A percentile compares a stretch with the other conserved stretches of the same genome.
Evolutionary conservation across 2,329 filamentous ascomycete genomes (phyloP).

Genomic region (Amauroascus verrucosus): DNA sequence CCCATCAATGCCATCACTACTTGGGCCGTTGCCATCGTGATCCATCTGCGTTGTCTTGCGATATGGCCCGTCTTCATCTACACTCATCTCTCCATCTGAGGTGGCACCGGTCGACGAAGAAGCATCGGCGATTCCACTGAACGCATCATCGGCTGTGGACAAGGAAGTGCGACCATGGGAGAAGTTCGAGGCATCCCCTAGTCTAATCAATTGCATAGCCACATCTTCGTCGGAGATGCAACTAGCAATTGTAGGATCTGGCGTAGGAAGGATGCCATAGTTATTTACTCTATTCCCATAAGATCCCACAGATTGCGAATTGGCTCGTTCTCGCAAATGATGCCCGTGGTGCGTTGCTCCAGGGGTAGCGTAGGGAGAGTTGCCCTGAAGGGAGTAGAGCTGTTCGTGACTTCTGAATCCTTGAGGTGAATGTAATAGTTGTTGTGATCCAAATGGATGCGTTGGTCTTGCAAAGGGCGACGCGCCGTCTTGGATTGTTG

Average conservation of each 20-base stretch:
- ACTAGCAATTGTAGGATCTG: constrained; percentile 92
- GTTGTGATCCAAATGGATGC: constrained; percentile 67
- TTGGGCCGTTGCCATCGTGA: constrained; percentile 48
- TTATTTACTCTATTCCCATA: constrained; percentile 32
- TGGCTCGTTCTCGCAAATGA: constrained; percentile 55
- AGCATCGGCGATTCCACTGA: constrained; percentile 78
- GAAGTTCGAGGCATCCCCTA: constrained; percentile 87
- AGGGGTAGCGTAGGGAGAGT: constrained; percentile 52
- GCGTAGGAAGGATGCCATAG: constrained; percentile 69
- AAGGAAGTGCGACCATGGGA: constrained; percentile 88
- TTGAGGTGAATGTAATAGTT: constrained; percentile 73
- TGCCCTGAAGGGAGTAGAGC: constrained; percentile 28
- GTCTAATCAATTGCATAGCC: constrained; percentile 88
- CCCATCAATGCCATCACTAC: constrained; percentile 50
- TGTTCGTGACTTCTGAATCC: constrained; percentile 52
- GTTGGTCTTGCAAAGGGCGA: constrained; percentile 69
- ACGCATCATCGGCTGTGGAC: constrained; percentile 84
- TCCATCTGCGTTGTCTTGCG: constrained; percentile 32
- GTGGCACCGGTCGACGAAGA: constrained; percentile 78
- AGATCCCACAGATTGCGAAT: constrained; percentile 39
- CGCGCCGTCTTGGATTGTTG: constrained; percentile 57
- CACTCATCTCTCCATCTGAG: constrained; percentile 58
- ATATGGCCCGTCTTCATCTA: constrained; percentile 49
- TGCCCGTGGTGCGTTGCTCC: constrained; percentile 47
- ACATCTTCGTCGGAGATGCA: constrained; percentile 98